Percentiles rank a stretch among this genome's conserved stretches.
Evolutionary conservation across 768 basidiomycete genomes (phyloP).

Genomic region (Pluteus cervinus): DNA sequence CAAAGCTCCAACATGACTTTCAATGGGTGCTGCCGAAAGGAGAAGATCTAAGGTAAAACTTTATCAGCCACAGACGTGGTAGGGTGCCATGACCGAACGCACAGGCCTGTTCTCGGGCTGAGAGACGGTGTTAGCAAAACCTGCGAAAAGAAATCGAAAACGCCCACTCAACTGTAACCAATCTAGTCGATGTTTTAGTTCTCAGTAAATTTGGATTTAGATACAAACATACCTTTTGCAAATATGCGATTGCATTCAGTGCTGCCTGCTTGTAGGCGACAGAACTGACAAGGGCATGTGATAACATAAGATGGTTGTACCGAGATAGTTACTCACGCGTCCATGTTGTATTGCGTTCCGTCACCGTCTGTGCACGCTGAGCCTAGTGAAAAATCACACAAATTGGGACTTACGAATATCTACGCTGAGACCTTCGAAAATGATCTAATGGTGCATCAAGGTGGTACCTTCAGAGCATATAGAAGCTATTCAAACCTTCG

Average conservation of each 20-base stretch:
- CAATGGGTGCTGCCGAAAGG: slow-evolving; percentile 63
- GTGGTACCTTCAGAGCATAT: not conserved
- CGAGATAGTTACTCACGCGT: slow-evolving; percentile 41
- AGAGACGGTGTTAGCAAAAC: not conserved
- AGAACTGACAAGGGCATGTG: slow-evolving; percentile 32
- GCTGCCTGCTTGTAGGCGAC: slow-evolving; percentile 81
- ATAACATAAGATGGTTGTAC: not conserved
- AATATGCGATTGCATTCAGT: slow-evolving; percentile 67
- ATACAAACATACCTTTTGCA: slow-evolving; percentile 45
- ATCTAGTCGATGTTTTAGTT: slow-evolving; percentile 33
- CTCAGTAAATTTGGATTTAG: not conserved
- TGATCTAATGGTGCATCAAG: slow-evolving; percentile 31
- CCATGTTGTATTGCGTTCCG: slow-evolving; percentile 75
- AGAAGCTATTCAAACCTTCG: slow-evolving; percentile 36
- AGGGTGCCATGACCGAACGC: slow-evolving; percentile 9
- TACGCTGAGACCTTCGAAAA: slow-evolving; percentile 73
- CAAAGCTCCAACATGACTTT: slow-evolving; percentile 63
- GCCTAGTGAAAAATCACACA: not conserved
- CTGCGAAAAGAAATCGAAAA: not conserved
- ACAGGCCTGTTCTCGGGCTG: slow-evolving; percentile 78
- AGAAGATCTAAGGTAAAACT: slow-evolving; percentile 41
- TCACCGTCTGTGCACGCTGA: slow-evolving; percentile 45
- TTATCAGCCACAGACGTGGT: not conserved
- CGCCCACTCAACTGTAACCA: slow-evolving; percentile 64
- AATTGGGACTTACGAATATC: slow-evolving; percentile 46